phyloP scores from a whole-genome alignment of 768 basidiomycete species.

The Cytidiella melzeri region DNA sequence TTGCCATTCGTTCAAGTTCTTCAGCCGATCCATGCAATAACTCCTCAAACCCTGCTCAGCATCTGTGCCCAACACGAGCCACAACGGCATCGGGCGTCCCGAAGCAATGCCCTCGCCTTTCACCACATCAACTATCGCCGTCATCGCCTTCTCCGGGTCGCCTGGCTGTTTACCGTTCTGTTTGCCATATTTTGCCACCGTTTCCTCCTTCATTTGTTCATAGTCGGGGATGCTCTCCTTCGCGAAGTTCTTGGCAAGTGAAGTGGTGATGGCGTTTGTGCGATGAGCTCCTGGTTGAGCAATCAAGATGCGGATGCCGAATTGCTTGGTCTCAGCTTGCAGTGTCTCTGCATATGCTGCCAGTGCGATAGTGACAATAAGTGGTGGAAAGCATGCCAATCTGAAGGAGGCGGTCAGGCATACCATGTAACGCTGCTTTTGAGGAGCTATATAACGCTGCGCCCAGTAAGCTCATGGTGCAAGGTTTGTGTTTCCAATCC shows the following conservation, averaged over 20 bases:
- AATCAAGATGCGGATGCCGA: constrained; percentile 23
- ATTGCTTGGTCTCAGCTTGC: constrained; percentile 20
- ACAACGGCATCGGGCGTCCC: constrained; percentile 16
- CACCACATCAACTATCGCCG: constrained; percentile 22
- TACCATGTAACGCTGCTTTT: constrained; percentile 21
- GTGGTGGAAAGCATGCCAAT: background rate
- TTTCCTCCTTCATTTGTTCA: constrained; percentile 11
- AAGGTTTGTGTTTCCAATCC: background rate
- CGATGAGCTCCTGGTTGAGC: constrained; percentile 23
- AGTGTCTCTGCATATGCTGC: constrained; percentile 19
- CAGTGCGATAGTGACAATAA: background rate
- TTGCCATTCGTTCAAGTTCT: constrained; percentile 17
- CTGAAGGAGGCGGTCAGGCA: background rate
- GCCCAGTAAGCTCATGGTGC: background rate
- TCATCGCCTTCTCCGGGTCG: constrained; percentile 23
- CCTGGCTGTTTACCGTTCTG: constrained; percentile 13
- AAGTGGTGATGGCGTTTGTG: constrained; percentile 18
- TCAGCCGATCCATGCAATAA: constrained; percentile 7
- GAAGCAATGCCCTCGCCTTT: constrained; percentile 21
- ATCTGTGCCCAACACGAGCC: constrained; percentile 22
- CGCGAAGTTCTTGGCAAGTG: constrained; percentile 31
- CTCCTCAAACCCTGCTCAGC: constrained; percentile 18
- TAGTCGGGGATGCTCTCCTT: constrained; percentile 14
- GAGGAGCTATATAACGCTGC: constrained; percentile 14
- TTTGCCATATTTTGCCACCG: constrained; percentile 1